A percentile compares a stretch with the other conserved stretches of the same genome.
phyloP scores from a whole-genome alignment of 1,284 basidiomycete genomes.

The Apiotrichum sp. region DNA sequence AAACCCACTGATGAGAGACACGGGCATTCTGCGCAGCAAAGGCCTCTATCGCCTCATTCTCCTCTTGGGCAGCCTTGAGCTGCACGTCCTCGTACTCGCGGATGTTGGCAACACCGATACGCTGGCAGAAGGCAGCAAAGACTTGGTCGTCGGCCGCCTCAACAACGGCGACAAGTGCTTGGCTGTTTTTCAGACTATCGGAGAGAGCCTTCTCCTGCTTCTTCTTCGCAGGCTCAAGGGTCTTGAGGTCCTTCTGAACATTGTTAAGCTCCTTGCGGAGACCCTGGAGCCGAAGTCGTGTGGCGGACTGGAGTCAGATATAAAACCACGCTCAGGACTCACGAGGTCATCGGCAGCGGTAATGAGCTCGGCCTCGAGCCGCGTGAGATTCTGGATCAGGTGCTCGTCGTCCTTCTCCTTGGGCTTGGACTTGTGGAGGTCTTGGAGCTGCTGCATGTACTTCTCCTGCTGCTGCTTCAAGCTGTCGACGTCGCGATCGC shows the following conservation, averaged over 20 bases:
- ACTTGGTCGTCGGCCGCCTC: slow-evolving; percentile 73
- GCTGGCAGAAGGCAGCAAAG: slow-evolving; percentile 72
- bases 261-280: slow-evolving; percentile 61
- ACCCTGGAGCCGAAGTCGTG: slow-evolving; percentile 30
- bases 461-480: slow-evolving; percentile 67
- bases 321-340: neutral
- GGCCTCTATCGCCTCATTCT: slow-evolving; percentile 73
- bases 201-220: slow-evolving; percentile 55
- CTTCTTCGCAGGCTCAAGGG: slow-evolving; percentile 59
- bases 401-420: slow-evolving; percentile 75
- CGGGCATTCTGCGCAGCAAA: slow-evolving; percentile 84
- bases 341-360: slow-evolving; percentile 76
- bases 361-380: slow-evolving; percentile 67
- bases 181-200: slow-evolving; percentile 55
- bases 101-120: slow-evolving; percentile 76
- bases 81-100: slow-evolving; percentile 93
- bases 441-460: slow-evolving; percentile 70
- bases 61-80: slow-evolving; percentile 76
- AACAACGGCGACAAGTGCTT: slow-evolving; percentile 57
- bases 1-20: slow-evolving; percentile 73
- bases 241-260: slow-evolving; percentile 63
- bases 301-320: slow-evolving; percentile 11
- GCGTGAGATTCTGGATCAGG: slow-evolving; percentile 66
- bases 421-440: slow-evolving; percentile 74
- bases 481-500: slow-evolving; percentile 85